Evolutionary conservation across 352 stramenopile genomes (phyloP).

Genomic region (Phytopythium chamaehyphon): DNA sequence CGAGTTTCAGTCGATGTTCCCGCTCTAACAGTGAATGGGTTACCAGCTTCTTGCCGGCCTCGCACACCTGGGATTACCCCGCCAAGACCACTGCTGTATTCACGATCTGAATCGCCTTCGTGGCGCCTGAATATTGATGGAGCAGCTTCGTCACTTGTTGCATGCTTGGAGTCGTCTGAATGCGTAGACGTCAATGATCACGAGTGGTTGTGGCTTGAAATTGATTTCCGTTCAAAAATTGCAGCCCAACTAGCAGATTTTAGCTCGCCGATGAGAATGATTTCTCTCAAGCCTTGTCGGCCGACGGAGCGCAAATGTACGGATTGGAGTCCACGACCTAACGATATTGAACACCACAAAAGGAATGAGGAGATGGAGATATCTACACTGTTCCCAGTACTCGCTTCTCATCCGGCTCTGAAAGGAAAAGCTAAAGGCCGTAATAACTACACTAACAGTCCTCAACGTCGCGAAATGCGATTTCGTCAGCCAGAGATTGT

Average conservation of each 20-base stretch:
- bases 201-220: too few species aligned
- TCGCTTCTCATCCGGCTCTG: neutral
- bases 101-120: too few species aligned
- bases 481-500: slow-evolving; percentile 9
- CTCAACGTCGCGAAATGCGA: too few species aligned
- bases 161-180: too few species aligned
- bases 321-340: neutral
- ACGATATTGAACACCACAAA: slow-evolving; percentile 8
- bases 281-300: slow-evolving; percentile 16
- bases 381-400: slow-evolving; percentile 7
- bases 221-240: slow-evolving; percentile 1
- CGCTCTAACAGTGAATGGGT: neutral
- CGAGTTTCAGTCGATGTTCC: slow-evolving; percentile 1
- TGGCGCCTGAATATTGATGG: too few species aligned
- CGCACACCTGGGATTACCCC: neutral
- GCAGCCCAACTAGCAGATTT: slow-evolving; percentile 8
- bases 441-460: too few species aligned
- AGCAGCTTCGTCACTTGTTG: too few species aligned
- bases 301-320: neutral
- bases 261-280: slow-evolving; percentile 25
- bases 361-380: slow-evolving; percentile 36
- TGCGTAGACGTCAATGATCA: too few species aligned
- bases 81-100: neutral
- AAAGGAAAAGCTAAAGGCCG: neutral
- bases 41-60: neutral